Percentiles rank a stretch among this genome's conserved stretches.
Evolutionary conservation across 192 early-diverging fungal species (phyloP).

Genomic region (Gamsiella multidivaricata): DNA sequence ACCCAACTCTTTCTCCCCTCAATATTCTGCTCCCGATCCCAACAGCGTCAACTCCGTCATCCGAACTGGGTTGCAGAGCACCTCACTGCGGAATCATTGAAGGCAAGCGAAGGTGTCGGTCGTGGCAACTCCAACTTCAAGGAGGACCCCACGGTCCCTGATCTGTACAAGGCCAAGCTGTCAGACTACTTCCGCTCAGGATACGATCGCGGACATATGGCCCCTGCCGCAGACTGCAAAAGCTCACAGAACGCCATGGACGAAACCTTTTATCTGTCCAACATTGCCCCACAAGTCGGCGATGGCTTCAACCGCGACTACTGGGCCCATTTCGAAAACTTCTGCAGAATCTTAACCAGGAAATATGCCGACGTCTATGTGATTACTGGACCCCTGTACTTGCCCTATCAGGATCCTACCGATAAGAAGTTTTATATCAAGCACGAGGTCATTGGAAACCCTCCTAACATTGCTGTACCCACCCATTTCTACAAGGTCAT

Average conservation of each 20-base stretch:
- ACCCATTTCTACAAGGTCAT: conserved; percentile 96
- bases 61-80: conserved; percentile 72
- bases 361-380: conserved; percentile 87
- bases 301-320: conserved; percentile 93
- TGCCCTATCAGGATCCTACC: conserved; percentile 74
- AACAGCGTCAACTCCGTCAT: conserved; percentile 55
- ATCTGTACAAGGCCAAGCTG: conserved; percentile 77
- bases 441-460: conserved; percentile 89
- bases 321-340: conserved; percentile 90
- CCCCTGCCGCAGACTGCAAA: conserved; percentile 88
- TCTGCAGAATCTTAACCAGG: conserved; percentile 76
- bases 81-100: conserved; percentile 68
- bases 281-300: conserved; percentile 86
- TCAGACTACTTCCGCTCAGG: conserved; percentile 84
- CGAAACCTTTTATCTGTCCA: conserved; percentile 88
- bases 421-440: conserved; percentile 82
- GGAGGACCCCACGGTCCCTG: conserved; percentile 81
- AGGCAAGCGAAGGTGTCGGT: conserved; percentile 67
- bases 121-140: conserved; percentile 80
- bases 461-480: conserved; percentile 89
- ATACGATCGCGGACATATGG: conserved; percentile 95
- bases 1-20: background rate
- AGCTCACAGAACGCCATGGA: conserved; percentile 77
- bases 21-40: background rate
- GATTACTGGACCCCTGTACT: conserved; percentile 87